Base-by-base conservation (phyloP, 2,329 filamentous ascomycete genomes). In the Colletotrichum sp. region DNA sequence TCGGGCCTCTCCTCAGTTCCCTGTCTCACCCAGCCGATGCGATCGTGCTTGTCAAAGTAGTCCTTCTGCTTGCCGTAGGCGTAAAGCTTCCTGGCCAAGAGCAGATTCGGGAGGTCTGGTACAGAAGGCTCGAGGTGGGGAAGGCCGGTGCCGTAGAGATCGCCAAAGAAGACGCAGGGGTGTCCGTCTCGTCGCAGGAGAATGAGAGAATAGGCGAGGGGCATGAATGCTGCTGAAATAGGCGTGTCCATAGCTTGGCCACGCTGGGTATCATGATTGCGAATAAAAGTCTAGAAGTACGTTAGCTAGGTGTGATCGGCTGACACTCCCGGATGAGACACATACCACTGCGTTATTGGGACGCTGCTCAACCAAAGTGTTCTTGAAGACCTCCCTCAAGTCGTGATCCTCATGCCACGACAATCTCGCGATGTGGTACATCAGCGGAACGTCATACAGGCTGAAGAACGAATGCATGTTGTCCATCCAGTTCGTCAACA, bases 231-330 rank as follows among this genome's bases (percentile, higher is more conserved):
- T 19, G 34, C 36, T n/a, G 44, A 63, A 30, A 76, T 74, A 11
- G 70, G 34, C 3, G 74, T 76, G 27, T 74, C 70, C 74, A 76
- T 76, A n/a, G 71, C 64, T n/a, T 76, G 74, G 48, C 74, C 74
- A 22, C 67, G 61, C 36, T 76, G 74, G 22, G 74, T 76, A 28
- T 76, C 74, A 22, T 76, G 74, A 19, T 76, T 76, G 13, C 71
- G 74, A 52, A 76, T 66, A n/a, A 76, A 76, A 22, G 74, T 76
- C 74, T 74, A 3, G 5, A n/a, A 1, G 7, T 22, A 52, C 3
- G 25, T 74, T 30, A 74, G 57, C 27, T 13, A 16, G 2, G 9
- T 19, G 8, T 11, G 11, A 22, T 2, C 7, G 4, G 11, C 25
- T 15, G 13, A 12, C 6, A 19, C n/a, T 64, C 2, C n/a, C 7